phyloP scores from a whole-genome alignment of 2,329 filamentous ascomycete species.

The Epichloe baconii region DNA sequence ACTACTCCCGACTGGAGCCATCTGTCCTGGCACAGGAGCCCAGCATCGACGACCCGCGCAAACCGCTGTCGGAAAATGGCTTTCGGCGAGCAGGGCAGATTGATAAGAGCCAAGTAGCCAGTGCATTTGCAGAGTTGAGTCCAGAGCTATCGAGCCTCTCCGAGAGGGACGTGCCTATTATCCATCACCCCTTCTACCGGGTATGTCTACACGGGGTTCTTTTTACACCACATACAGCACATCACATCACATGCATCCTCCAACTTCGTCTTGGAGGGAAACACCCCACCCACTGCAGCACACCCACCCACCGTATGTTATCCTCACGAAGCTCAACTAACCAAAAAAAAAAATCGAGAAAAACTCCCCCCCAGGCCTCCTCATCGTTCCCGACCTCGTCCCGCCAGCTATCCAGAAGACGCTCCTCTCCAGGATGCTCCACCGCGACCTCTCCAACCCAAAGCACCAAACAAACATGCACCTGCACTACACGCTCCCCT shows the following conservation, averaged over 20 bases:
- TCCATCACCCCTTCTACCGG: constrained; percentile 55
- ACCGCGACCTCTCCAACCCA: constrained; percentile 60
- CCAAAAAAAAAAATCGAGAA: background rate
- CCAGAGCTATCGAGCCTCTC: constrained; percentile 18
- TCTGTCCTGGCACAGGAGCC: constrained; percentile 37
- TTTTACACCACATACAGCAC: background rate
- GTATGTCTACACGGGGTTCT: constrained; percentile 28
- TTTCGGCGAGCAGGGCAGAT: constrained; percentile 1
- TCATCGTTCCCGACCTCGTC: constrained; percentile 63
- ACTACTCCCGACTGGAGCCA: constrained; percentile 48
- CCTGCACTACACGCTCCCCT: constrained; percentile 55
- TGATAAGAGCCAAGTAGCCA: background rate
- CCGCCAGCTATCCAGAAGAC: constrained; percentile 53
- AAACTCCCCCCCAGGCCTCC: constrained; percentile 46
- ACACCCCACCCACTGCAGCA: background rate
- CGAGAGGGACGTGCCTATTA: constrained; percentile 34
- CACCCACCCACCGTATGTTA: too few species aligned
- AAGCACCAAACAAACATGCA: constrained; percentile 82
- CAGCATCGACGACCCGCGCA: constrained; percentile 42
- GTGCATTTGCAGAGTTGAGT: constrained; percentile 23
- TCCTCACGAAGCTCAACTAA: too few species aligned
- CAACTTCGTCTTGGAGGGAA: background rate
- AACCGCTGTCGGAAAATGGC: constrained; percentile 22
- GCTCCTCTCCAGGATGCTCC: constrained; percentile 62
- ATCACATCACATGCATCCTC: background rate